These are phyloP conservation scores for Rusavskia elegans DNA, from an alignment of 495 filamentous ascomycete species.

Conservation along the genomic window DNA sequence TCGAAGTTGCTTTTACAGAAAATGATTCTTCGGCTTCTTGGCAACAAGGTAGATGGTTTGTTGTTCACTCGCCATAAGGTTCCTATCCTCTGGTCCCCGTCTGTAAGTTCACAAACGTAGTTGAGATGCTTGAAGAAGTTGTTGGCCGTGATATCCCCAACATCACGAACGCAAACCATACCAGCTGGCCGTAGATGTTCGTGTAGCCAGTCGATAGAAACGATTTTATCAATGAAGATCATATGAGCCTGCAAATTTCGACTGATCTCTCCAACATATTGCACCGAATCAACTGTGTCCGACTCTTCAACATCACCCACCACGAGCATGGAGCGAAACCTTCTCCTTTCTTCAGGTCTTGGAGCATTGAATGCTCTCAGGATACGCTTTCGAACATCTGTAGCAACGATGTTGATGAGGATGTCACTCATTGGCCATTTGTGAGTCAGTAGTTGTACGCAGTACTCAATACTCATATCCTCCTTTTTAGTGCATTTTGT, in stretches of 20 bases:
- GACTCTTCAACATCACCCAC: too few species aligned
- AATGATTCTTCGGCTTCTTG: background rate
- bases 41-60: background rate
- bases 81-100: background rate
- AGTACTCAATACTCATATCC: background rate
- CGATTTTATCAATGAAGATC: too few species aligned
- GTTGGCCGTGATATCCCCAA: too few species aligned
- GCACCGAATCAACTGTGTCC: too few species aligned
- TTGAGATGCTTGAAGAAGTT: background rate
- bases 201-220: too few species aligned
- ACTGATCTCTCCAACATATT: too few species aligned
- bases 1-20: background rate
- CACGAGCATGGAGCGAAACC: background rate
- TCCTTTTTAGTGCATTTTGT: background rate
- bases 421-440: conserved; percentile 15
- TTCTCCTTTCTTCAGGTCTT: background rate
- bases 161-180: too few species aligned
- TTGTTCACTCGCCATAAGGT: background rate
- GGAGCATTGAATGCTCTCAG: background rate
- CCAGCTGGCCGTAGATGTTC: too few species aligned
- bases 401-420: background rate
- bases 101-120: background rate
- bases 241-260: too few species aligned
- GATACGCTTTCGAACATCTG: background rate
- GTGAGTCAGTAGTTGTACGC: conserved; percentile 8